Conservation (phyloP, 73 alveolate genomes). For the Tetrahymena malaccensis region DNA sequence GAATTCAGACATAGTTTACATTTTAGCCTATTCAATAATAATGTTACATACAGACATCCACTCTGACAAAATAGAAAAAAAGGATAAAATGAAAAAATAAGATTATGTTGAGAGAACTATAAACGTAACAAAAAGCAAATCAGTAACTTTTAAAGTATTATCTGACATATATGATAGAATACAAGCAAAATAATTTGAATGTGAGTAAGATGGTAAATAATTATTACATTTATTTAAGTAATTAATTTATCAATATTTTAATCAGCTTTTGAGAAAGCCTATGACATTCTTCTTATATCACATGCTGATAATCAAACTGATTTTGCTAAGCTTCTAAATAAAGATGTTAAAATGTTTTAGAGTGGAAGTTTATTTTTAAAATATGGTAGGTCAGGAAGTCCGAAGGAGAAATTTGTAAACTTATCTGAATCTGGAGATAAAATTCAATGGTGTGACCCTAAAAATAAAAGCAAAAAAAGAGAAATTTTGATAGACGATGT, state of each 20-base stretch:
- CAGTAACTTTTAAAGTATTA: neutral
- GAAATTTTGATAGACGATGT: neutral
- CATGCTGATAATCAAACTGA: neutral
- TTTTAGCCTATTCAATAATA: constrained; percentile 85
- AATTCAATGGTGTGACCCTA: neutral
- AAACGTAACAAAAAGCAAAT: neutral
- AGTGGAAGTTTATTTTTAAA: neutral
- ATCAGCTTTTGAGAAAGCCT: neutral
- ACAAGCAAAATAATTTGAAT: neutral
- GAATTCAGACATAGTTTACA: constrained; percentile 79
- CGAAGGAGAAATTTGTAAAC: neutral
- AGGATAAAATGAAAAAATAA: neutral
- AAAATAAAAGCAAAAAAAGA: neutral
- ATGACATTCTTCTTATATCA: neutral
- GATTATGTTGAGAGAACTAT: neutral
- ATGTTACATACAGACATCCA: constrained; percentile 96
- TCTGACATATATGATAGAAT: neutral
- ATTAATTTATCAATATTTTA: neutral
- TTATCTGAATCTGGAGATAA: neutral
- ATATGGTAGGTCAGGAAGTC: neutral
- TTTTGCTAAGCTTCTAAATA: neutral
- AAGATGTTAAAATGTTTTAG: neutral
- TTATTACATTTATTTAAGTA: neutral
- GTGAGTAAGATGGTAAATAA: neutral
- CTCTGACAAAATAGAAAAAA: neutral